Evolutionary conservation across 768 basidiomycete species (phyloP).

Genomic region (Pulveroboletus sp.): DNA sequence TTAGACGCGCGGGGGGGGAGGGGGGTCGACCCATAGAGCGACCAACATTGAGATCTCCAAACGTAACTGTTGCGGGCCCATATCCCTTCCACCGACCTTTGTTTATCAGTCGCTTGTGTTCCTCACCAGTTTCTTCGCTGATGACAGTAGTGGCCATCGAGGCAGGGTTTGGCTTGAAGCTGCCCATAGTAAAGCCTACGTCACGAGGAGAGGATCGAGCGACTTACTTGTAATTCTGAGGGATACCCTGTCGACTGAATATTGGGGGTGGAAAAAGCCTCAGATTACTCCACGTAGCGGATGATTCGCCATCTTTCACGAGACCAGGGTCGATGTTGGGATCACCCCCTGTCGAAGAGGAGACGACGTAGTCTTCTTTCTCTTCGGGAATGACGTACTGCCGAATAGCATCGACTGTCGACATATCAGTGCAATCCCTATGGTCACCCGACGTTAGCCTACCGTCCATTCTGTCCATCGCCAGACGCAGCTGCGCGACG

Average conservation of each 20-base stretch:
- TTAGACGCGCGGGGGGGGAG: conserved; percentile 2
- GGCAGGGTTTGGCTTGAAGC: conserved; percentile 74
- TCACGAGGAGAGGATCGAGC: background rate
- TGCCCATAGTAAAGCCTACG: conserved; percentile 24
- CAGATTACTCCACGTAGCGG: conserved; percentile 49
- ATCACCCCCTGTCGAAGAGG: conserved; percentile 26
- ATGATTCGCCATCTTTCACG: conserved; percentile 9
- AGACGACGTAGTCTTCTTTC: conserved; percentile 55
- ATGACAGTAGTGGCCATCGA: conserved; percentile 64
- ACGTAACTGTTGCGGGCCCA: conserved; percentile 69
- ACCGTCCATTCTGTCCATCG: conserved; percentile 86
- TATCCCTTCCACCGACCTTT: conserved; percentile 82
- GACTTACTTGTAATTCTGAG: conserved; percentile 75
- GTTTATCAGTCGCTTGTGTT: conserved; percentile 81
- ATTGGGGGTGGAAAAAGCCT: conserved; percentile 84
- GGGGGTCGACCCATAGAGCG: background rate
- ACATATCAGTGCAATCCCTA: conserved; percentile 1
- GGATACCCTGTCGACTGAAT: conserved; percentile 77
- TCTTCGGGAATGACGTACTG: conserved; percentile 68
- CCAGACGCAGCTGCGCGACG: conserved; percentile 58
- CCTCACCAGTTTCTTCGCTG: conserved; percentile 75
- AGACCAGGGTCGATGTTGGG: conserved; percentile 53
- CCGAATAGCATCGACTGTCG: conserved; percentile 65
- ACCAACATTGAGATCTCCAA: conserved; percentile 49
- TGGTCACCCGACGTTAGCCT: conserved; percentile 14